These are phyloP conservation scores for Monosporascus sp. DNA, from an alignment of 2,329 filamentous ascomycete genomes.

Conservation along the genomic window DNA sequence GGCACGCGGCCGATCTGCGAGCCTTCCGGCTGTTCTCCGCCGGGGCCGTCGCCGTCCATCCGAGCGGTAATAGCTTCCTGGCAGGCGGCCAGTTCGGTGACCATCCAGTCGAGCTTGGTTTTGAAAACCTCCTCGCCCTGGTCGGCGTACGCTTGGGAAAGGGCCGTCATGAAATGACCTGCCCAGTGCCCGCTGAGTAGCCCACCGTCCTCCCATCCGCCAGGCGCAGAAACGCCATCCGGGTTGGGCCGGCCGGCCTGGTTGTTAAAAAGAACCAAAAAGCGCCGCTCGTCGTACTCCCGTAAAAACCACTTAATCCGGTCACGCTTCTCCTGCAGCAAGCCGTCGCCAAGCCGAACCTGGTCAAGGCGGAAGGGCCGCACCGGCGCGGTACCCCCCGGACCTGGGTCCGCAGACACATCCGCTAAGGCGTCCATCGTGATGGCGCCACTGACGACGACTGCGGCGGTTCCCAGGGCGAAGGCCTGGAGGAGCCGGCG, in stretches of 20 bases:
- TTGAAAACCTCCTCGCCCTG: slow-evolving; percentile 25
- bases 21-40: neutral
- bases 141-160: slow-evolving; percentile 27
- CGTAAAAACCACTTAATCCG: slow-evolving; percentile 24
- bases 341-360: slow-evolving; percentile 22
- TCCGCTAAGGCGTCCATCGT: neutral
- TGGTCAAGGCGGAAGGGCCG: slow-evolving; percentile 28
- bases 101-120: slow-evolving; percentile 28
- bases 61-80: slow-evolving; percentile 26
- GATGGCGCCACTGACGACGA: slow-evolving; percentile 3
- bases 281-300: slow-evolving; percentile 24
- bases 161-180: slow-evolving; percentile 27
- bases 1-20: slow-evolving; percentile 7
- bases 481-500: slow-evolving; percentile 10
- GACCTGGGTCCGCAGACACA: slow-evolving; percentile 17
- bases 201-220: slow-evolving; percentile 29
- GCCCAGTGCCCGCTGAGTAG: slow-evolving; percentile 29
- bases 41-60: slow-evolving; percentile 9
- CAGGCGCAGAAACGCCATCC: slow-evolving; percentile 16
- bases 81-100: slow-evolving; percentile 23
- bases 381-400: slow-evolving; percentile 24
- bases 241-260: slow-evolving; percentile 26
- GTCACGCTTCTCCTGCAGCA: slow-evolving; percentile 28
- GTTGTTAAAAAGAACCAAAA: slow-evolving; percentile 27
- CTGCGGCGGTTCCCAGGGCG: slow-evolving; percentile 5